Percentiles rank a stretch among this genome's conserved stretches.
phyloP scores from a whole-genome alignment of 2,329 filamentous ascomycete genomes.

The Diaporthe sp. region DNA sequence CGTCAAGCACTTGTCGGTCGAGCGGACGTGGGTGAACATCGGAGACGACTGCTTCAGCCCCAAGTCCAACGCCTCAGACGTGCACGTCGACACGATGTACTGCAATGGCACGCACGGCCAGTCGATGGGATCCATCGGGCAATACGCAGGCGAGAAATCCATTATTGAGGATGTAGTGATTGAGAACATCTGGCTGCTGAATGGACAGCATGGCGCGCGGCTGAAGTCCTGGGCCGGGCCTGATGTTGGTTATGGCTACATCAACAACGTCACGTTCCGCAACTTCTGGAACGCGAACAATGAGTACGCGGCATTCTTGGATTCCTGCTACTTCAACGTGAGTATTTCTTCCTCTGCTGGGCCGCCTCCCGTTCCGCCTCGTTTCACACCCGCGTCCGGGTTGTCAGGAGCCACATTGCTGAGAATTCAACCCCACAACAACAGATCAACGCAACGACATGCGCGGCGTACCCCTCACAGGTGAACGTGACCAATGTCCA shows the following conservation, averaged over 20 bases:
- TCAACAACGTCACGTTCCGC: conserved; percentile 73
- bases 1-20: conserved; percentile 66
- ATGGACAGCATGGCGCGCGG: conserved; percentile 66
- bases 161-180: conserved; percentile 71
- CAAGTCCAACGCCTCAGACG: conserved; percentile 71
- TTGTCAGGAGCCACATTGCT: neutral
- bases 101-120: conserved; percentile 71
- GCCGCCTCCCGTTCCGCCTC: neutral
- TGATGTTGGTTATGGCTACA: conserved; percentile 70
- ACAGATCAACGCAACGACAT: conserved; percentile 60
- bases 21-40: conserved; percentile 65
- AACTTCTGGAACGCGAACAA: conserved; percentile 72
- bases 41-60: conserved; percentile 74
- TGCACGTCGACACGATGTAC: conserved; percentile 72
- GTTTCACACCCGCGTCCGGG: neutral
- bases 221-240: conserved; percentile 74
- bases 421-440: neutral
- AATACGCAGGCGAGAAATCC: conserved; percentile 68
- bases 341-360: conserved; percentile 43
- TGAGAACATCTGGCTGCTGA: conserved; percentile 71
- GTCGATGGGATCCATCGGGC: conserved; percentile 71
- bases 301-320: conserved; percentile 69
- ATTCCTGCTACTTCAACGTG: conserved; percentile 75
- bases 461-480: conserved; percentile 66
- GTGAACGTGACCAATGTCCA: conserved; percentile 72